phyloP scores from a whole-genome alignment of 2,329 filamentous ascomycete species.

The Colletotrichum sidae region DNA sequence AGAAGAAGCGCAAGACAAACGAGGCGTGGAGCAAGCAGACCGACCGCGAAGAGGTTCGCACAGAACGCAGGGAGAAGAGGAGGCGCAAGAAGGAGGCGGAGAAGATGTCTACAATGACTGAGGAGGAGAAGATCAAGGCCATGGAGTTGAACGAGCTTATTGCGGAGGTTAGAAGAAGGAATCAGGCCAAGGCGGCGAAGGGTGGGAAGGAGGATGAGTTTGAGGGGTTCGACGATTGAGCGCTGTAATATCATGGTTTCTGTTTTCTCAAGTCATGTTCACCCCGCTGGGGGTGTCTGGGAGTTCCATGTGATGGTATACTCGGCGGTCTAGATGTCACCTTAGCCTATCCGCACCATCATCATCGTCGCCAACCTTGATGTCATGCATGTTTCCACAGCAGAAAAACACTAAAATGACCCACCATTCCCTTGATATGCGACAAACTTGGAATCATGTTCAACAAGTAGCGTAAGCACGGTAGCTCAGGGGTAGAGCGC shows the following conservation, averaged over 20 bases:
- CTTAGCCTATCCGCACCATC: slow-evolving; percentile 4
- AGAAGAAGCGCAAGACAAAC: slow-evolving; percentile 71
- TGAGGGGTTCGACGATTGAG: slow-evolving; percentile 63
- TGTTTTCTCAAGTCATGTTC: neutral
- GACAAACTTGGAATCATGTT: no score
- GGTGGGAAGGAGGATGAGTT: slow-evolving; percentile 59
- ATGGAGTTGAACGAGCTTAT: slow-evolving; percentile 74
- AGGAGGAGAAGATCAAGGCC: slow-evolving; percentile 73
- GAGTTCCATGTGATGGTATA: neutral
- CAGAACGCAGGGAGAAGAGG: slow-evolving; percentile 73
- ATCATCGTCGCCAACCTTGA: slow-evolving; percentile 28
- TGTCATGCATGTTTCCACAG: slow-evolving; percentile 13
- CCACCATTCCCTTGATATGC: no score
- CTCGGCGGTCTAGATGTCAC: slow-evolving; percentile 11
- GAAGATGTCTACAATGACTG: slow-evolving; percentile 73
- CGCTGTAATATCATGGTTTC: slow-evolving; percentile 10
- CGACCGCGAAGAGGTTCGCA: slow-evolving; percentile 73
- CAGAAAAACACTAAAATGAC: slow-evolving; percentile 3
- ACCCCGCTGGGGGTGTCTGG: neutral
- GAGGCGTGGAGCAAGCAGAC: slow-evolving; percentile 80
- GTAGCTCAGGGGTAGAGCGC: slow-evolving; percentile 38
- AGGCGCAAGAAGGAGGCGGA: slow-evolving; percentile 73
- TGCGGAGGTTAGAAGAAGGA: slow-evolving; percentile 70
- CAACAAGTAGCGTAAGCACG: slow-evolving; percentile 7
- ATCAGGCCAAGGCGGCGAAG: slow-evolving; percentile 55